These are phyloP conservation scores for Aspergillus biplanus DNA, from an alignment of 495 filamentous ascomycete species.

Conservation along the genomic window DNA sequence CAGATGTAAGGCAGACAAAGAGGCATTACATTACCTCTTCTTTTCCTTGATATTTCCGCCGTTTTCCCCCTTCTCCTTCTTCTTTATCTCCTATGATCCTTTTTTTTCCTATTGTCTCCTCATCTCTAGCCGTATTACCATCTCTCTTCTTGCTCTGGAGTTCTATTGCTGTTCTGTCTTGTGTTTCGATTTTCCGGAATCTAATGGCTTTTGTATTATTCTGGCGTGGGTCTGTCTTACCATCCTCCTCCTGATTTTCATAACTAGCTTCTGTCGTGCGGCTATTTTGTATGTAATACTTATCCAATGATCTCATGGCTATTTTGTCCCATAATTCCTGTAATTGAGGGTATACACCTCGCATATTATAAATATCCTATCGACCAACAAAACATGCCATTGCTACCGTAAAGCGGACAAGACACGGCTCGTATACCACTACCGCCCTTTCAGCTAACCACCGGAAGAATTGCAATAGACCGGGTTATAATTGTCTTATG, in stretches of 20 bases:
- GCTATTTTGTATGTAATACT: constrained; percentile 25
- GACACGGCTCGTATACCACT: too few species aligned
- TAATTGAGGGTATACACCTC: not conserved
- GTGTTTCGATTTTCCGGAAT: constrained; percentile 10
- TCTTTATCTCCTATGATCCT: too few species aligned
- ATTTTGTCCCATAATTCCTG: not conserved
- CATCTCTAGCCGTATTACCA: constrained; percentile 13
- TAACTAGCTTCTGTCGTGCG: constrained; percentile 11
- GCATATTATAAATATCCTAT: not conserved
- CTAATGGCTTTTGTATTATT: constrained; percentile 21
- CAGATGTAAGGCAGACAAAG: not conserved
- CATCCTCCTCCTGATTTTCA: constrained; percentile 3
- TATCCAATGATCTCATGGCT: constrained; percentile 28
- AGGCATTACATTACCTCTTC: not conserved
- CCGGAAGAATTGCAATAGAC: too few species aligned
- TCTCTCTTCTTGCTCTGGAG: constrained; percentile 20
- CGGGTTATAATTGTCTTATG: too few species aligned
- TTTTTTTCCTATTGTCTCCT: constrained; percentile 17
- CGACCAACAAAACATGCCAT: not conserved
- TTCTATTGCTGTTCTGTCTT: constrained; percentile 16
- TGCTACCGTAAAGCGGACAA: too few species aligned
- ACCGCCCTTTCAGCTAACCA: too few species aligned
- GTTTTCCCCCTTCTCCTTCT: not conserved
- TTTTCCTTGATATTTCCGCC: constrained; percentile 9
- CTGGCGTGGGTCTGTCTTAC: constrained; percentile 11